phyloP scores from a whole-genome alignment of 768 basidiomycete genomes.

The Boletales sp. region DNA sequence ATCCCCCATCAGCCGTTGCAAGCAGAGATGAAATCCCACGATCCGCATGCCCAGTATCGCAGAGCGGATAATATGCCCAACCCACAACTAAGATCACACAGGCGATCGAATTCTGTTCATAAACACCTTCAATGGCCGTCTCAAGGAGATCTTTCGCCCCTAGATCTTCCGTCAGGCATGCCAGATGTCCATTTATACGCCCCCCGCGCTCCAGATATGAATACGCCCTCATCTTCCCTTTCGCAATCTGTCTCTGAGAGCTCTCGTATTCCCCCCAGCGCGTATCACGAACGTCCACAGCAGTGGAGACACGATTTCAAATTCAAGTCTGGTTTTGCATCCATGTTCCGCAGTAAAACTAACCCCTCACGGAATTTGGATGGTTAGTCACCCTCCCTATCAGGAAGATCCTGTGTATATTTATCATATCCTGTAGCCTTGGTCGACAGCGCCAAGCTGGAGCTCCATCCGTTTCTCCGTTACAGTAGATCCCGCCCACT shows the following conservation, averaged over 20 bases:
- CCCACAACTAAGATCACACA: neutral
- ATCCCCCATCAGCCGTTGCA: constrained; percentile 21
- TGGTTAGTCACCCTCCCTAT: constrained; percentile 14
- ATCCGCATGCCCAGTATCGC: constrained; percentile 5
- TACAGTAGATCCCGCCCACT: constrained; percentile 32
- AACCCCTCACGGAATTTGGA: constrained; percentile 7
- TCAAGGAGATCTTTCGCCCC: constrained; percentile 19
- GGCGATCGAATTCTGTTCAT: constrained; percentile 3
- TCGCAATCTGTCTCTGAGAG: constrained; percentile 14
- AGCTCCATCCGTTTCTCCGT: constrained; percentile 21
- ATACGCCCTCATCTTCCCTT: constrained; percentile 25
- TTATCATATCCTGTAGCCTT: constrained; percentile 10
- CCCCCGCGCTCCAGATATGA: constrained; percentile 15
- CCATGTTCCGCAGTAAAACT: constrained; percentile 25
- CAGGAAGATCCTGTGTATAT: neutral
- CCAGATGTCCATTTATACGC: constrained; percentile 15
- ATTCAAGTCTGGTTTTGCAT: constrained; percentile 29
- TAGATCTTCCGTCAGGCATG: constrained; percentile 16
- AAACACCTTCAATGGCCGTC: constrained; percentile 12
- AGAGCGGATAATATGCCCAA: constrained; percentile 4
- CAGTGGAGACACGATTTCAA: constrained; percentile 31
- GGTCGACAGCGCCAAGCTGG: constrained; percentile 25
- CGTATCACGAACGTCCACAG: constrained; percentile 22
- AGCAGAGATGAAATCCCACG: constrained; percentile 9
- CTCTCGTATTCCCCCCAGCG: constrained; percentile 8